Base-by-base conservation (phyloP, 805 yeast species). In the Hanseniaspora nectarophila region DNA sequence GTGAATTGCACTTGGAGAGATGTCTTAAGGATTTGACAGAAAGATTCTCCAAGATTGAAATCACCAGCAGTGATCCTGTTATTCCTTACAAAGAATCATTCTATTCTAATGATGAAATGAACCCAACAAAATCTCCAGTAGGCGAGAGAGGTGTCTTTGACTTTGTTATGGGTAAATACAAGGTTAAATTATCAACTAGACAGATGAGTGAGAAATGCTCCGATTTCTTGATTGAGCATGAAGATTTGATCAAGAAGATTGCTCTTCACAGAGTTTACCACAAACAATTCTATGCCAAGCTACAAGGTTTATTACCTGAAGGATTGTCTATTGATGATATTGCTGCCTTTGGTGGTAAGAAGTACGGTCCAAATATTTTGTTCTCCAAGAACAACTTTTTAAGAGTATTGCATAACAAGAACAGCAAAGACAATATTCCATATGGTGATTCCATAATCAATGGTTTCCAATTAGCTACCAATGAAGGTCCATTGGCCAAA, bases 71-170 rank as follows among this genome's bases (percentile, higher is more conserved):
- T 26, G 85, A 86, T 60, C 97, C 98, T 0, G 90, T 85, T 21
- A 94, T 92, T 57, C 97, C 98, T 10, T 92, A 83, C 63, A 71
- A 95, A 56, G 99, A 92, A 64, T 85, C 97, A 0, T 78, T 86
- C 45, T 66, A 77, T 15, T 66, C 67, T 3, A 68, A 70, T 5
- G 65, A 75, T 10, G 81, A 76, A 13, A 68, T 80, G 73, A 75
- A 73, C 43, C 71, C 78, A 1, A 67, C 75, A 4, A 76, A 71
- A 54, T 63, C 71, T 53, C 56, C 71, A 0, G 73, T 67, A 20
- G 54, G 71, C 7, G 78, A 74, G 4, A 70, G 81, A 58, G 81
- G 82, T 39, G 71, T 70, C 2, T 63, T 69, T 9, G 73, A 72
- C 38, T 64, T 80, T 43, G 71, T 68, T 10, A 61, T 84, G 16